Conservation (phyloP, 352 stramenopile species). For the Globisporangium megalacanthum region DNA sequence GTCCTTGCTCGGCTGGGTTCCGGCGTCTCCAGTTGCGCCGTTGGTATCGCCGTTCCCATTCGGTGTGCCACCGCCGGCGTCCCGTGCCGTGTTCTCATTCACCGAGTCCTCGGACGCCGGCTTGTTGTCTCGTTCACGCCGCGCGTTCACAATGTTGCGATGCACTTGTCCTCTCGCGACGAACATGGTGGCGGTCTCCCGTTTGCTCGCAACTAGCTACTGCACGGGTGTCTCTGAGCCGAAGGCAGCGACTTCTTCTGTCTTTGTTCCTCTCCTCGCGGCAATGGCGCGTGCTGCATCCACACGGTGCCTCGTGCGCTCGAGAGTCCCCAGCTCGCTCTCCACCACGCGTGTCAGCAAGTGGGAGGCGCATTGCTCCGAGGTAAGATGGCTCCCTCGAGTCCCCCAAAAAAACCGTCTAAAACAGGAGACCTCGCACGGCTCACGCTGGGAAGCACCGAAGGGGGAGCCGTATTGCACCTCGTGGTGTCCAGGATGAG, state of each 20-base stretch:
- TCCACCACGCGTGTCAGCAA: not conserved
- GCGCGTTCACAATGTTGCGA: conserved; percentile 16
- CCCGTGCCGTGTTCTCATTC: conserved; percentile 10
- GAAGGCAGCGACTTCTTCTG: not conserved
- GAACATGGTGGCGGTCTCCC: conserved; percentile 16
- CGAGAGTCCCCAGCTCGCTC: not conserved
- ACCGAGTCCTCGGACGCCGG: conserved; percentile 5
- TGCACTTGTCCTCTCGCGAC: conserved; percentile 18
- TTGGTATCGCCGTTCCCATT: not conserved
- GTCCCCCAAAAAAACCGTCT: too few relatives aligned
- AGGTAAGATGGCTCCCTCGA: too few relatives aligned
- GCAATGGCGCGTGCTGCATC: not conserved
- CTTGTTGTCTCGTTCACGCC: conserved; percentile 13
- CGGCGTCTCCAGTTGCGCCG: not conserved
- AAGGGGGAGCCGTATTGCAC: too few relatives aligned
- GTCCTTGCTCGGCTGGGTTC: not conserved
- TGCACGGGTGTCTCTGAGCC: not conserved
- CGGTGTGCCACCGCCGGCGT: not conserved
- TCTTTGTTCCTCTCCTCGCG: not conserved
- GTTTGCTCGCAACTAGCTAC: not conserved
- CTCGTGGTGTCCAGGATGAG: too few relatives aligned
- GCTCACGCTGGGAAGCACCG: too few relatives aligned
- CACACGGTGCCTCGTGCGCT: not conserved
- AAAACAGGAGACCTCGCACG: too few relatives aligned
- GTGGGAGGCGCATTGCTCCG: not conserved